Evolutionary conservation across 495 filamentous ascomycete species (phyloP).

Genomic region (Glutinoglossum americanum): DNA sequence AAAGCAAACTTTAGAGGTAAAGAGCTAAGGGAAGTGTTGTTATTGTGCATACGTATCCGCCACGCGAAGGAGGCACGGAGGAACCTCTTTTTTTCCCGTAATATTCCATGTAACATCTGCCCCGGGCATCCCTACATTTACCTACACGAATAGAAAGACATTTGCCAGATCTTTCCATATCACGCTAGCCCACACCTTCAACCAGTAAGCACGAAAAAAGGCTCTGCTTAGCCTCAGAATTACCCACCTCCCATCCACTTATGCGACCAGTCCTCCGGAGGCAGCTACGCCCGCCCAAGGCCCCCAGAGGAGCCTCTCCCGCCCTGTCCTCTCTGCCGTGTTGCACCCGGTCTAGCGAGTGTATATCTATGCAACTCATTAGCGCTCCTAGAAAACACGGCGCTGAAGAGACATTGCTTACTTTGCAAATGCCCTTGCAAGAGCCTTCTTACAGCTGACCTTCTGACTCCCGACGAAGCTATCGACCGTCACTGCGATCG

Average conservation of each 20-base stretch:
- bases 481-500: slow-evolving; percentile 91
- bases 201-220: background rate
- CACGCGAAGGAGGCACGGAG: background rate
- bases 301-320: slow-evolving; percentile 4
- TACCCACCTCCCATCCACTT: slow-evolving; percentile 3
- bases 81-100: background rate
- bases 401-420: slow-evolving; percentile 23
- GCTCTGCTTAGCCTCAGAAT: no score
- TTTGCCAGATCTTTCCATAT: background rate
- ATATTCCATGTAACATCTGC: no score
- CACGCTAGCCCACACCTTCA: background rate
- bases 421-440: slow-evolving; percentile 93
- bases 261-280: no score
- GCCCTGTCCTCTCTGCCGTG: slow-evolving; percentile 5
- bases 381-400: background rate
- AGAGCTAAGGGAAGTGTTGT: no score
- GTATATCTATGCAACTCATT: slow-evolving; percentile 8
- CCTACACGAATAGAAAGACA: background rate
- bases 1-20: no score
- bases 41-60: no score
- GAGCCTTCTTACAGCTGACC: slow-evolving; percentile 91
- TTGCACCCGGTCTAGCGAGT: slow-evolving; percentile 11
- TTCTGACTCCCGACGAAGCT: slow-evolving; percentile 94
- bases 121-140: background rate
- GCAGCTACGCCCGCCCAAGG: slow-evolving; percentile 1